Base-by-base conservation (phyloP, 148 eudicot genomes). In the Cornus suecica region DNA sequence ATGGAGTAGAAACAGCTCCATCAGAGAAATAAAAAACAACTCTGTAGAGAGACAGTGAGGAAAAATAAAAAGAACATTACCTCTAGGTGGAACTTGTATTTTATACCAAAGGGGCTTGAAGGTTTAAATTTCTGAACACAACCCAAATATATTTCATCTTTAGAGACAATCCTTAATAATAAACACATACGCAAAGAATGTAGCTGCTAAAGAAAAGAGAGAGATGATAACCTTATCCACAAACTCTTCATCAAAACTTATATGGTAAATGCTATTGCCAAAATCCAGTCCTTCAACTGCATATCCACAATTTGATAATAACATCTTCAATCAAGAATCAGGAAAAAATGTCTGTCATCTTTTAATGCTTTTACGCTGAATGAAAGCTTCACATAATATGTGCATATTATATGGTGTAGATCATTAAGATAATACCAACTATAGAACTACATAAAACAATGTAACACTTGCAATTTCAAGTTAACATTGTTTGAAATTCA, bases 31-130 rank as follows among this genome's bases (percentile, higher is more conserved):
- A 25, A 22, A 18, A 67, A 69, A 8, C 61, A 45, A 31, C 25
- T 25, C 20, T 2, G 2, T 29, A 70, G 7, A 37, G 30, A 37
- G 61, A 69, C 8, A 41, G 32, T 58, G 29, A 54, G 63, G 48
- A n/a, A 67, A 18, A 30, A n/a, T 16, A 9, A 65, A 62, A 23
- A 75, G 62, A 71, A 28, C 48, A 48, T 34, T 88, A 96, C 99
- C 97, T 96, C 98, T 62, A 93, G 89, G 81, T 93, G 99, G 83
- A 96, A 96, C 78, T 82, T 90, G 91, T 96, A 96, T 75, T 90
- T 82, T 68, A 96, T 90, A 76, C 99, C 99, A 82, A 95, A 95
- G 69, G 99, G 98, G 65, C 88, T 78, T 54, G 99, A 91, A 79
- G 98, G 81, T 72, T 86, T 91, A 67, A 95, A 91, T 88, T 90